These are phyloP conservation scores for Epichloe brachyelytri DNA, from an alignment of 2,329 filamentous ascomycete species.

Conservation along the genomic window DNA sequence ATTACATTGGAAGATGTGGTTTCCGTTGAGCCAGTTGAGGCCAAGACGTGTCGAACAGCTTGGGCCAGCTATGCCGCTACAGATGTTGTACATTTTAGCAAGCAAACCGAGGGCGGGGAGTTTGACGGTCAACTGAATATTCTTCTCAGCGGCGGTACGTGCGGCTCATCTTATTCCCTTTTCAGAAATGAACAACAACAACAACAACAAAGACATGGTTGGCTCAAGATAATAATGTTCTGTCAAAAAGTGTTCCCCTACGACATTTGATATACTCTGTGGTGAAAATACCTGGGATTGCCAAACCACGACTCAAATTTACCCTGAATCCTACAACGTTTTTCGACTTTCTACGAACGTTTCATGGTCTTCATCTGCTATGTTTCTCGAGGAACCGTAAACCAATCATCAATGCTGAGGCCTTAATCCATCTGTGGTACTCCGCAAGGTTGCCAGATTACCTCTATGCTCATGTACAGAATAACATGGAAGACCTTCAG, in stretches of 20 bases:
- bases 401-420: conserved; percentile 11
- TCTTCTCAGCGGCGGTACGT: conserved; percentile 12
- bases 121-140: conserved; percentile 11
- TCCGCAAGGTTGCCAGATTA: conserved; percentile 9
- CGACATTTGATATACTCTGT: conserved; percentile 16
- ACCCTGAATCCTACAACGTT: conserved; percentile 6
- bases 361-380: background rate
- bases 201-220: too few relatives aligned
- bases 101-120: conserved; percentile 13
- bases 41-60: background rate
- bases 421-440: conserved; percentile 15
- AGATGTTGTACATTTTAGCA: conserved; percentile 15
- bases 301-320: conserved; percentile 7
- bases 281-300: conserved; percentile 9
- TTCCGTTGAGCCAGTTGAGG: background rate
- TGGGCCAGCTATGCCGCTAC: conserved; percentile 13
- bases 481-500: background rate
- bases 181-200: too few relatives aligned
- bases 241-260: conserved; percentile 9
- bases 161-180: background rate
- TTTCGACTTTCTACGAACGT: background rate
- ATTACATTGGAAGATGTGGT: background rate
- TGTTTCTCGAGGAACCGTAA: conserved; percentile 1
- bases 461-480: background rate
- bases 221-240: too few relatives aligned